Conservation (phyloP, 768 basidiomycete genomes). For the Russula brevipes region DNA sequence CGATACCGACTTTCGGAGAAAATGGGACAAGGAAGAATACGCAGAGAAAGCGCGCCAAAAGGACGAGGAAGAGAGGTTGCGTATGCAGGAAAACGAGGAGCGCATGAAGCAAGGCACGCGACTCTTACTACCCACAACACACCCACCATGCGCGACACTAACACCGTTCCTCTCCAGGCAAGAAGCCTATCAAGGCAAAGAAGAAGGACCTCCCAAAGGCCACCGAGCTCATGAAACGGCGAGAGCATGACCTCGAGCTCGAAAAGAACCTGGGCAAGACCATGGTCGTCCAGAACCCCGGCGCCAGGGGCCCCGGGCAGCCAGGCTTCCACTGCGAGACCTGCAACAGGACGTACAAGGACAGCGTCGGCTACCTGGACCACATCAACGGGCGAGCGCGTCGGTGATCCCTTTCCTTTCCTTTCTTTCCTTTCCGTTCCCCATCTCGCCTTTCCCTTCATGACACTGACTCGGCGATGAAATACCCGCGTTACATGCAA, state of each 20-base stretch:
- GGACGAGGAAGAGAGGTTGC: conserved; percentile 35
- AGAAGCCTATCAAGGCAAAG: conserved; percentile 65
- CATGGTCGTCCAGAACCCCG: conserved; percentile 83
- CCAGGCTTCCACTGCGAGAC: conserved; percentile 93
- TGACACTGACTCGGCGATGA: conserved; percentile 3
- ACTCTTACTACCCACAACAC: too few species aligned
- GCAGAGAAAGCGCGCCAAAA: conserved; percentile 40
- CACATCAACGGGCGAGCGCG: conserved; percentile 93
- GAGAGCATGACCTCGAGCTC: conserved; percentile 78
- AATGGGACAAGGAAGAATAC: conserved; percentile 47
- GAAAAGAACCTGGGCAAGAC: conserved; percentile 96
- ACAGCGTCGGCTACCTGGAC: conserved; percentile 89
- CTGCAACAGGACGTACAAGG: conserved; percentile 89
- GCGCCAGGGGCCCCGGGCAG: conserved; percentile 80
- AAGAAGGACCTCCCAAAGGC: conserved; percentile 86
- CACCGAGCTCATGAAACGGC: conserved; percentile 87
- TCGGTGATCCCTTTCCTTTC: conserved; percentile 40
- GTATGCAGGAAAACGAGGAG: conserved; percentile 37
- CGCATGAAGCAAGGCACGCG: conserved; percentile 75
- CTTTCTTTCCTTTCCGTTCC: neutral
- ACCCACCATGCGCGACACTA: too few species aligned
- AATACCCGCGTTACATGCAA: neutral
- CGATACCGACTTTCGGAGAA: conserved; percentile 33
- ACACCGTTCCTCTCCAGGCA: conserved; percentile 46
- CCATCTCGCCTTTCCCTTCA: neutral